Evolutionary conservation across 2,329 filamentous ascomycete species (phyloP), one percentile per base, ranked within the genome.

Genomic region (Chalaropsis ovoidea): DNA sequence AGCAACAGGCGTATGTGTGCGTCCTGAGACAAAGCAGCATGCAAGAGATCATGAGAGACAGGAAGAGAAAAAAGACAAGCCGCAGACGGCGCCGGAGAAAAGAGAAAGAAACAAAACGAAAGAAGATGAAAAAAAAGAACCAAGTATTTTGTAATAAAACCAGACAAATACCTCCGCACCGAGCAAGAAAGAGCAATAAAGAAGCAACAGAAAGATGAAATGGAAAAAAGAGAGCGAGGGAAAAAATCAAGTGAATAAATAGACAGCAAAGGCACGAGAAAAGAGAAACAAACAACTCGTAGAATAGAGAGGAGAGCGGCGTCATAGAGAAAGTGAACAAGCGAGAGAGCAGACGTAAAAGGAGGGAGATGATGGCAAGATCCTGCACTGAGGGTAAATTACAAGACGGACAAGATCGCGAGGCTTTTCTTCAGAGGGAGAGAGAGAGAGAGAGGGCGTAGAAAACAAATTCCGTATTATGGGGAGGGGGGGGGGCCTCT

Each of bases 211-310:
- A 56, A 39, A 62, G 47, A 62, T 31, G 24, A 63, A 54, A 61
- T 49, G 45, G 39, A 61, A 58, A 27, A 24, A 41, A 63, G 11
- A 45, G 19, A 31, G 8, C 11, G 2, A 43, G 19, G 8, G 10
- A 45, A 3, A 22, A 45, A 43, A 56, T n/a, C 7, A 64, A 43
- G 19, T 60, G 22, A 64, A 62, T 19, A 58, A 64, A 58, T 19
- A 27, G 22, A 45, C 35, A 64, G 52, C n/a, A 39, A 19, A 56
- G 60, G 11, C 11, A 49, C n/a, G n/a, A 64, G 43, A 66, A 80
- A 61, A 41, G 19, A 27, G 56, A 54, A 62, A 22, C 17, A 61
- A 17, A 31, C n/a, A 49, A 17, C 64, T 39, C 39, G 52, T 27
- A 52, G 31, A 56, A 31, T 11, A 47, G 39, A 35, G 56, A 61